A percentile compares a stretch with the other conserved stretches of the same genome.
Evolutionary conservation across 495 filamentous ascomycete species (phyloP).

Genomic region (Terfezia boudieri): DNA sequence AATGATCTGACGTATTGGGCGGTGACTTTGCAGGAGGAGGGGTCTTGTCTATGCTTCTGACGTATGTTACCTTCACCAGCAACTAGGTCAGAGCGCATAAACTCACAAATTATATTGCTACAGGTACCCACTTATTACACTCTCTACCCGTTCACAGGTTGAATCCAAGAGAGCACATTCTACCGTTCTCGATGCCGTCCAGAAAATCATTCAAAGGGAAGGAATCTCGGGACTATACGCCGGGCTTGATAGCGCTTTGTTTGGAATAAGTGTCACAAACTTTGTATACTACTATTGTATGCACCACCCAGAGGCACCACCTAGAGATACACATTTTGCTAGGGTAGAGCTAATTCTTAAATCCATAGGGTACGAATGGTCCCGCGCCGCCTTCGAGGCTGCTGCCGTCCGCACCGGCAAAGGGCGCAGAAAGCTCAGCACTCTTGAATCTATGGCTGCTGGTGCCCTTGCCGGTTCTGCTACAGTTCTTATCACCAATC

Average conservation of each 20-base stretch:
- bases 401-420: conserved; percentile 56
- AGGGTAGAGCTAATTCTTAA: too few species aligned
- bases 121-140: conserved; percentile 75
- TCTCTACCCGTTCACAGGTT: conserved; percentile 93
- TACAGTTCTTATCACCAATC: conserved; percentile 87
- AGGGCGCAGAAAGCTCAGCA: conserved; percentile 60
- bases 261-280: conserved; percentile 96
- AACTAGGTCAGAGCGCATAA: background rate
- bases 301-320: background rate
- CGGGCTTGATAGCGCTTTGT: conserved; percentile 71
- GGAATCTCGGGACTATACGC: conserved; percentile 72
- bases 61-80: conserved; percentile 28
- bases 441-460: conserved; percentile 75
- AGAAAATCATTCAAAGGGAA: conserved; percentile 75
- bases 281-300: conserved; percentile 98
- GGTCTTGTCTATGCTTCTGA: conserved; percentile 83
- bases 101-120: conserved; percentile 22
- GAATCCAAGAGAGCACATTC: conserved; percentile 83
- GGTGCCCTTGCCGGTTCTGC: conserved; percentile 87
- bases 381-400: conserved; percentile 65
- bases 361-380: conserved; percentile 69
- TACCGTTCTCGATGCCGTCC: conserved; percentile 54
- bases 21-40: conserved; percentile 50
- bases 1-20: too few species aligned
- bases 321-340: too few species aligned